Evolutionary conservation across 2,329 filamentous ascomycete species (phyloP).

Genomic region (Acarospora socialis): DNA sequence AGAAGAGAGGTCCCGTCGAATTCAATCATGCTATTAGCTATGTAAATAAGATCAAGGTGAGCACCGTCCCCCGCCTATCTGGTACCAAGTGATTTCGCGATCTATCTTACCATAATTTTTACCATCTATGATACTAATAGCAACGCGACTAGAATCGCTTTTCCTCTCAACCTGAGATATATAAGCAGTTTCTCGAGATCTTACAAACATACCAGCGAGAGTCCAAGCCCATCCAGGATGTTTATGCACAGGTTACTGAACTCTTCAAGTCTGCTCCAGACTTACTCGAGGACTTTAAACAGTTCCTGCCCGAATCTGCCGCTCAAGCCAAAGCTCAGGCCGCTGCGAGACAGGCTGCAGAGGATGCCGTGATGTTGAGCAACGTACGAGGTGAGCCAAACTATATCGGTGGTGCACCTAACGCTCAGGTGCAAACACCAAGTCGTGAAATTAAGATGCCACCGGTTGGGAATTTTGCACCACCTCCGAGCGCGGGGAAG

Average conservation of each 20-base stretch:
- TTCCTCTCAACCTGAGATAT: constrained; percentile 90
- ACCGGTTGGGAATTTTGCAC: constrained; percentile 87
- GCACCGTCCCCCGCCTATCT: no score
- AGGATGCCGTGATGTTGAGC: constrained; percentile 54
- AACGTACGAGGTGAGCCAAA: constrained; percentile 42
- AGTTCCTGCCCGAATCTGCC: constrained; percentile 86
- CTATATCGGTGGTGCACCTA: constrained; percentile 26
- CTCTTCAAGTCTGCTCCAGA: constrained; percentile 89
- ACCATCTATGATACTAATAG: constrained; percentile 3
- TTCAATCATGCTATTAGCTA: constrained; percentile 99
- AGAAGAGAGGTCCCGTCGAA: constrained; percentile 87
- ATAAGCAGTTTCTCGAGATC: constrained; percentile 98
- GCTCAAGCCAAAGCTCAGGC: constrained; percentile 50
- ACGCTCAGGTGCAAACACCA: constrained; percentile 37
- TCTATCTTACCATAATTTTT: constrained; percentile 1
- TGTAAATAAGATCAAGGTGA: constrained; percentile 98
- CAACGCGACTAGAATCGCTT: constrained; percentile 63
- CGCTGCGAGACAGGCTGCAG: constrained; percentile 46
- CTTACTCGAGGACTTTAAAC: constrained; percentile 94
- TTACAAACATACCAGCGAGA: constrained; percentile 96
- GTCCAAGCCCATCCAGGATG: constrained; percentile 95
- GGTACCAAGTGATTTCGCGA: neutral
- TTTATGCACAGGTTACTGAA: constrained; percentile 90
- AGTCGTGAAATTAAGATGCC: constrained; percentile 56
- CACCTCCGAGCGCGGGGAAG: constrained; percentile 67